Conservation (phyloP, 2,329 filamentous ascomycete species). For the Penicillium sp. region DNA sequence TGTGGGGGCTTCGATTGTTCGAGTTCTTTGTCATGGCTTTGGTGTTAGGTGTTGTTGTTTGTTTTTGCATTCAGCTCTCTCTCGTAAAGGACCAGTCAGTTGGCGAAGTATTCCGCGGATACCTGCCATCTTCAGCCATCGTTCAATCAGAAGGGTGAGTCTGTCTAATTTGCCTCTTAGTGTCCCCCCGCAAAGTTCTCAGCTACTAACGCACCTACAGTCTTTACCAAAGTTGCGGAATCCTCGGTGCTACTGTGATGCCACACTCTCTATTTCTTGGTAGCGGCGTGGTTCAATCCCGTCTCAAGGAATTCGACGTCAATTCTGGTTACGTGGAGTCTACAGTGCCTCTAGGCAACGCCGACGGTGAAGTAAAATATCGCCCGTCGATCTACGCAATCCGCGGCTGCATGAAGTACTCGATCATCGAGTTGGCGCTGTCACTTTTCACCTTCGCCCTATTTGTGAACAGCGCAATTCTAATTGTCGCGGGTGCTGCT, state of each 20-base stretch:
- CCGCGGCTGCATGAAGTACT: slow-evolving; percentile 69
- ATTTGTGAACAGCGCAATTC: slow-evolving; percentile 79
- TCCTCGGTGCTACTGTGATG: slow-evolving; percentile 57
- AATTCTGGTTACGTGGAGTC: slow-evolving; percentile 38
- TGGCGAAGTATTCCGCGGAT: slow-evolving; percentile 55
- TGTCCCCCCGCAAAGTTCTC: neutral
- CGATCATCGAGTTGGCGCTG: slow-evolving; percentile 66
- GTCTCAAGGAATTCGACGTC: slow-evolving; percentile 50
- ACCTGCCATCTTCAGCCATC: slow-evolving; percentile 54
- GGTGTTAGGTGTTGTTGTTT: slow-evolving; percentile 56
- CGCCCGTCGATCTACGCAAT: slow-evolving; percentile 71
- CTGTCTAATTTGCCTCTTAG: neutral
- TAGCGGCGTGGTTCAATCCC: slow-evolving; percentile 55
- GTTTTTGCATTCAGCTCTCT: slow-evolving; percentile 57
- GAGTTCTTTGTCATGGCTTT: slow-evolving; percentile 55
- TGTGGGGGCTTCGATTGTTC: slow-evolving; percentile 52
- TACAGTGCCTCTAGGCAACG: slow-evolving; percentile 29
- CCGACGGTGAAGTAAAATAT: slow-evolving; percentile 59
- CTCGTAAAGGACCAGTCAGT: slow-evolving; percentile 50
- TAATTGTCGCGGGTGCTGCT: slow-evolving; percentile 76
- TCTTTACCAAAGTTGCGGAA: slow-evolving; percentile 55
- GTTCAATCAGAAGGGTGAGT: slow-evolving; percentile 51
- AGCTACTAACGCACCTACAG: slow-evolving; percentile 26
- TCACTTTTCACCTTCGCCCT: slow-evolving; percentile 79
- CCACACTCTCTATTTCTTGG: slow-evolving; percentile 60